A percentile compares a stretch with the other conserved stretches of the same genome.
These are phyloP conservation scores for Amanita subjunquillea DNA, from an alignment of 768 basidiomycete species.

Conservation along the genomic window DNA sequence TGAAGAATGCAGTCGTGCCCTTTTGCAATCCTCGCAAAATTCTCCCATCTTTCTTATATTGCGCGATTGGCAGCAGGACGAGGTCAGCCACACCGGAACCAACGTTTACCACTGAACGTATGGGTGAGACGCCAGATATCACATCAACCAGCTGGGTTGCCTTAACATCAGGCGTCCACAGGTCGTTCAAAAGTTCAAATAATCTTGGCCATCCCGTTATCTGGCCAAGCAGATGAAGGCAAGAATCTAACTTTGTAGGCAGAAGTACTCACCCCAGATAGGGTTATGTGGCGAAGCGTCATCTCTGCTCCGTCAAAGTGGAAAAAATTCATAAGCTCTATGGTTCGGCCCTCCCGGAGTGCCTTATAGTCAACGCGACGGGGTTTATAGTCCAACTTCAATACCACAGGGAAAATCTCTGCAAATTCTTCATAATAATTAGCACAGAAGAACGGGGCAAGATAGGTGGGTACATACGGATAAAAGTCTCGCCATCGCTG, in stretches of 20 bases:
- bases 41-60: constrained; percentile 95
- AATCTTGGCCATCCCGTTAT: constrained; percentile 88
- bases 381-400: constrained; percentile 98
- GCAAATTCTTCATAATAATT: constrained; percentile 57
- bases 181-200: constrained; percentile 87
- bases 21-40: constrained; percentile 89
- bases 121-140: constrained; percentile 92
- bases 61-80: constrained; percentile 89
- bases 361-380: constrained; percentile 93
- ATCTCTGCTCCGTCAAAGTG: constrained; percentile 99
- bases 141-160: constrained; percentile 96
- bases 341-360: constrained; percentile 80
- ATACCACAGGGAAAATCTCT: constrained; percentile 88
- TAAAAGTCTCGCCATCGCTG: constrained; percentile 35
- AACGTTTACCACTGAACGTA: constrained; percentile 94
- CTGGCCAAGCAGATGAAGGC: constrained; percentile 28
- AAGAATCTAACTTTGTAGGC: neutral
- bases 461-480: constrained; percentile 16
- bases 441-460: constrained; percentile 54
- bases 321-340: constrained; percentile 99
- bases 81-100: constrained; percentile 96
- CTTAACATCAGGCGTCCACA: constrained; percentile 99
- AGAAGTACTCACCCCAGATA: constrained; percentile 67
- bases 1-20: constrained; percentile 87
- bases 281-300: constrained; percentile 87